Base-by-base conservation (phyloP, 2,329 filamentous ascomycete genomes). In the Diplocarpon mali region DNA sequence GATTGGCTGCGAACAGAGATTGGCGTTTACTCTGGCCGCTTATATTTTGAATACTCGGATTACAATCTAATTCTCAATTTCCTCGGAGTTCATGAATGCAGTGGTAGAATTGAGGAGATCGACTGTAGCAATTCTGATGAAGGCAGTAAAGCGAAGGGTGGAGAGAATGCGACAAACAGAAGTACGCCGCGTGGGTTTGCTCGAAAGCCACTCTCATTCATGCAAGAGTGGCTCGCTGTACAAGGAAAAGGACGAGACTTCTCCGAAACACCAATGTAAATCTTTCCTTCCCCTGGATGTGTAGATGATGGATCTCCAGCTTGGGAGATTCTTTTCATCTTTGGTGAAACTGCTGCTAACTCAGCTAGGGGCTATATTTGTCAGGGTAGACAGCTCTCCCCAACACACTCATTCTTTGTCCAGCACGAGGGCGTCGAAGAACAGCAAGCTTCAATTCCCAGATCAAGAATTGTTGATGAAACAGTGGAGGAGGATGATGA, bases 11-110 rank as follows among this genome's bases (percentile, higher is more conserved):
- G 58, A 0, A 65, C 75, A 1, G 74, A 84, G 52, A 55, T 84
- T 0, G 78, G 78, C 0, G 65, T 83, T 4, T 66, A 81, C 38
- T 65, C 75, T 0, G 80, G 79, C 0, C 66, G 78, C 0, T 64
- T 84, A 0, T 83, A 83, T 52, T 70, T 80, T 44, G 64, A 70
- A 0, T 75, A 63, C 54, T 48, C 61, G 0, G 75, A 80, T 40
- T 68, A 69, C 35, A 28, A 42, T 1, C 35, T 49, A 0, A 49
- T 73, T 2, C 63, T 61, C n/a, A 20, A 50, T 1, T 60, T 47
- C 40, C 43, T 55, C 1, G 50, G 47, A 2, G 20, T 53, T 11
- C 30, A 43, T 14, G 47, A 49, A n/a, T 16, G 47, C 5, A 24
- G 7, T 24, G 28, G 35, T 11, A 20, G 39, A 17, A 10, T 38